These are phyloP conservation scores for Grammothele lineata DNA, from an alignment of 768 basidiomycete genomes.

Conservation along the genomic window DNA sequence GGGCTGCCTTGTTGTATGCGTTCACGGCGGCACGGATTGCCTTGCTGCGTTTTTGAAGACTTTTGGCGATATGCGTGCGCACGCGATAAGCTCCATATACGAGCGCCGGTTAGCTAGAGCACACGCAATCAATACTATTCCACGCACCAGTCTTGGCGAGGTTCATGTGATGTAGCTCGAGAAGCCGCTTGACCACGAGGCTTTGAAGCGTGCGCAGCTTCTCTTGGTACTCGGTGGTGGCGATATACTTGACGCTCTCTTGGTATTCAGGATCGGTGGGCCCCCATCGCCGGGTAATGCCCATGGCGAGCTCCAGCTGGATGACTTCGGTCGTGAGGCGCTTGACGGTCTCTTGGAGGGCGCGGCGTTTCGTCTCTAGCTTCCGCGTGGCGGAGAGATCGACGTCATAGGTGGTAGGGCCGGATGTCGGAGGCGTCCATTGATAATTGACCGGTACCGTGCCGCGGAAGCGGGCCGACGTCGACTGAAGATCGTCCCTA, in stretches of 20 bases:
- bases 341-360: slow-evolving; percentile 16
- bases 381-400: slow-evolving; percentile 18
- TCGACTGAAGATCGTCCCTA: too few species aligned
- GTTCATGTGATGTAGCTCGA: slow-evolving; percentile 37
- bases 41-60: slow-evolving; percentile 23
- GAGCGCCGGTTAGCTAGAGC: neutral
- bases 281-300: slow-evolving; percentile 21
- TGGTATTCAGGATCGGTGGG: slow-evolving; percentile 23
- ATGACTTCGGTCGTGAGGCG: slow-evolving; percentile 16
- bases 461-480: neutral
- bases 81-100: slow-evolving; percentile 26
- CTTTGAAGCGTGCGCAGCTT: slow-evolving; percentile 31
- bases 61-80: slow-evolving; percentile 29
- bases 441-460: slow-evolving; percentile 2
- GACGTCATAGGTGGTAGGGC: neutral
- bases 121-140: neutral
- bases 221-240: slow-evolving; percentile 21
- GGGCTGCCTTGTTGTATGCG: slow-evolving; percentile 27
- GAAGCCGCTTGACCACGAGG: slow-evolving; percentile 33
- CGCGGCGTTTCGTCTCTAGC: slow-evolving; percentile 22
- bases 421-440: neutral
- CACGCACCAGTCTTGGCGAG: slow-evolving; percentile 30
- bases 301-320: slow-evolving; percentile 16
- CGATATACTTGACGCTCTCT: slow-evolving; percentile 12
- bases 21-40: slow-evolving; percentile 25